Conservation (phyloP, 225 moss, liverwort and hornwort species). For the Marchantia paleacea region DNA sequence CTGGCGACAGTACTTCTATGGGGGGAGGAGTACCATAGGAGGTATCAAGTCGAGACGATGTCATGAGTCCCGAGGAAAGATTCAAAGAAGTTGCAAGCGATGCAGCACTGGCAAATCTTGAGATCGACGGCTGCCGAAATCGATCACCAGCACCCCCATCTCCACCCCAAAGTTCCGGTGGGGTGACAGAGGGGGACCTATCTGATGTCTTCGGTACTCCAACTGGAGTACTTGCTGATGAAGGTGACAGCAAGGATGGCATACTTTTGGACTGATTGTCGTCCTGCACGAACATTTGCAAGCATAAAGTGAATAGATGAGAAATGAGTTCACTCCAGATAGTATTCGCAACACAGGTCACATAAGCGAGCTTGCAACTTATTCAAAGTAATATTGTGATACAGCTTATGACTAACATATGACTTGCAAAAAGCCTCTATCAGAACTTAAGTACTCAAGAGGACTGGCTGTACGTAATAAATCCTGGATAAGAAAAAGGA, state of each 20-base stretch:
- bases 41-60: constrained; percentile 68
- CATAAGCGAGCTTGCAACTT: neutral
- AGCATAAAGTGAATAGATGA: neutral
- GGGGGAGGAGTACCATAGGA: constrained; percentile 49
- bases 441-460: neutral
- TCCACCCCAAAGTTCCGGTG: constrained; percentile 99
- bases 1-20: constrained; percentile 41
- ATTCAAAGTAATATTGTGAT: neutral
- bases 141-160: constrained; percentile 39
- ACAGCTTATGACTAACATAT: neutral
- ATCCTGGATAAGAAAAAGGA: neutral
- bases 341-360: neutral
- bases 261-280: constrained; percentile 62
- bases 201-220: constrained; percentile 45
- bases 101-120: constrained; percentile 67
- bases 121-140: constrained; percentile 43
- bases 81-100: constrained; percentile 42
- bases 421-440: neutral
- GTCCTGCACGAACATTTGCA: constrained; percentile 48
- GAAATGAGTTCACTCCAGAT: neutral
- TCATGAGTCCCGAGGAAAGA: constrained; percentile 34
- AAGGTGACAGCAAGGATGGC: constrained; percentile 54
- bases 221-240: constrained; percentile 39
- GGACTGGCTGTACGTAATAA: neutral
- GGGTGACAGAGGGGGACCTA: constrained; percentile 88